phyloP scores from a whole-genome alignment of 2,329 filamentous ascomycete species.

The Diplodia seriata region DNA sequence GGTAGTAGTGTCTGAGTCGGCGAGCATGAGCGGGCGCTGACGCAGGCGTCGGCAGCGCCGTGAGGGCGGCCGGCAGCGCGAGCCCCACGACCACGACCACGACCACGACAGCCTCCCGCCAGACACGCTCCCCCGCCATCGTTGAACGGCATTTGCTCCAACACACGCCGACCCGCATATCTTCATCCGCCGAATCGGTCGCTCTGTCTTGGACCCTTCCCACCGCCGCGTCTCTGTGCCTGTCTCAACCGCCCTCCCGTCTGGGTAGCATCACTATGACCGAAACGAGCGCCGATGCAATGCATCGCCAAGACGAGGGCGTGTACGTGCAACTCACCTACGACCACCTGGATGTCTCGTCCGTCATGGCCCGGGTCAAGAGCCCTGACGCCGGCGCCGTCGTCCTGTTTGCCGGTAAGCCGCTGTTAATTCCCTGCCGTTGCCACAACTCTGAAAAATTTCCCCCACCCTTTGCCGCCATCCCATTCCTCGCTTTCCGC shows the following conservation, averaged over 20 bases:
- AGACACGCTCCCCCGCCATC: no score
- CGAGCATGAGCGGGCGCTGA: not conserved
- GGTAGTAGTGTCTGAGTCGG: not conserved
- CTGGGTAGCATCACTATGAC: not conserved
- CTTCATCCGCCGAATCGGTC: conserved; percentile 7
- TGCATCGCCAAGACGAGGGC: conserved; percentile 49
- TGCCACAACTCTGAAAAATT: conserved; percentile 4
- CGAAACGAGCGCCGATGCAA: conserved; percentile 14
- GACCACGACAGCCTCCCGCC: not conserved
- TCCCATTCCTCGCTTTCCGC: conserved; percentile 10
- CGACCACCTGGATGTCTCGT: conserved; percentile 62
- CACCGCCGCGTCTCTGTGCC: conserved; percentile 9
- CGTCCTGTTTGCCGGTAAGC: conserved; percentile 74
- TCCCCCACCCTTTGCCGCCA: conserved; percentile 20
- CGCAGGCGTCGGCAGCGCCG: not conserved
- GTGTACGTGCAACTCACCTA: conserved; percentile 75
- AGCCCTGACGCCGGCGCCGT: conserved; percentile 77
- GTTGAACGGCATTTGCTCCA: not conserved
- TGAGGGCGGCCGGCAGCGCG: not conserved
- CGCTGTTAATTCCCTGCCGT: not conserved
- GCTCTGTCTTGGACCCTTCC: conserved; percentile 23
- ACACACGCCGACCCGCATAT: conserved; percentile 19
- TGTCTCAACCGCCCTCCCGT: conserved; percentile 1
- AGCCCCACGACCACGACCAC: conserved; percentile 4
- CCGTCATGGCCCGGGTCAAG: conserved; percentile 70